Percentiles rank a stretch among this genome's conserved stretches.
These are phyloP conservation scores for Xylariaceae sp. DNA, from an alignment of 2,329 filamentous ascomycete species.

Conservation along the genomic window DNA sequence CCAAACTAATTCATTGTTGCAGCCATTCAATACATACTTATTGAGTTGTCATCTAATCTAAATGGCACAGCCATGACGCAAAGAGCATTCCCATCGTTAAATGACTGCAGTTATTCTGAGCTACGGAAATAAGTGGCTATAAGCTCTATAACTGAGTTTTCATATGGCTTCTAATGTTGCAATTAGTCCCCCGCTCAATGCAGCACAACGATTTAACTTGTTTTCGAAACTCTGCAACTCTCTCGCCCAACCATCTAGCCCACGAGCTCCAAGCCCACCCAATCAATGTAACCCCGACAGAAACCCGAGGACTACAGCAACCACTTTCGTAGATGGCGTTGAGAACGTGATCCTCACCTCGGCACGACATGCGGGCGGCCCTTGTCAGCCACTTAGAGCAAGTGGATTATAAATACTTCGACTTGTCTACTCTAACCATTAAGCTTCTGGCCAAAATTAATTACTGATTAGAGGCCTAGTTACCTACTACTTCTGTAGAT, in stretches of 20 bases:
- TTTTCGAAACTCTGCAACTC: background rate
- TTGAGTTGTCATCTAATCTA: background rate
- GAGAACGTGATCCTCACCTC: no score
- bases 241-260: conserved; percentile 30
- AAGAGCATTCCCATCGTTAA: background rate
- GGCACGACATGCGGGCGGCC: background rate
- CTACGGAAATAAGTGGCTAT: background rate
- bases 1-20: no score
- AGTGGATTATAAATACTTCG: conserved; percentile 22
- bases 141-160: background rate
- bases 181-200: conserved; percentile 11
- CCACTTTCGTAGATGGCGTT: no score
- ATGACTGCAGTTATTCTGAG: background rate
- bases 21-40: background rate
- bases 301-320: conserved; percentile 7
- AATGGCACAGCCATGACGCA: background rate
- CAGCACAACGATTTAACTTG: conserved; percentile 12
- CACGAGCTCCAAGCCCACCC: conserved; percentile 21
- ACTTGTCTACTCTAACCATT: conserved; percentile 2
- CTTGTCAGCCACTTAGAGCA: conserved; percentile 15
- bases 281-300: conserved; percentile 5
- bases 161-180: conserved; percentile 14
- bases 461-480: background rate
- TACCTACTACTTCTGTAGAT: background rate
- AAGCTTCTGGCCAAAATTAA: conserved; percentile 2